Conservation (phyloP, 805 yeast genomes). For the Wickerhamiella hasegawae region DNA sequence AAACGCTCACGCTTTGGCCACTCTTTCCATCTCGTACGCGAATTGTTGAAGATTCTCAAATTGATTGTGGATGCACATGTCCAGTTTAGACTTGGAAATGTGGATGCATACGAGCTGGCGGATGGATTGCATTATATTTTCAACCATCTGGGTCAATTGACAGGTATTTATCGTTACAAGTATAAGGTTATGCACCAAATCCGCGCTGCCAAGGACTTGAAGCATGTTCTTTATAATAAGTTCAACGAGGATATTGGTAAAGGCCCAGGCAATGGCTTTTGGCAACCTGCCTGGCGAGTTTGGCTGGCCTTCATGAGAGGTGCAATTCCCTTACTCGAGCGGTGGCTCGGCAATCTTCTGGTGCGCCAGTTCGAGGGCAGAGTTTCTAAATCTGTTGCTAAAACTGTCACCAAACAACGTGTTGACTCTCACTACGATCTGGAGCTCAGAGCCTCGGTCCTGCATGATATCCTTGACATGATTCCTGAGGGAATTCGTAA, state of each 20-base stretch:
- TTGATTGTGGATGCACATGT: slow-evolving; percentile 87
- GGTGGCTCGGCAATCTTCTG: slow-evolving; percentile 86
- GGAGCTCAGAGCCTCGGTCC: slow-evolving; percentile 82
- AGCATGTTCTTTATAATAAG: slow-evolving; percentile 74
- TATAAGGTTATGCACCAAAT: slow-evolving; percentile 98
- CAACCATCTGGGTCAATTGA: slow-evolving; percentile 87
- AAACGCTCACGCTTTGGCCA: slow-evolving; percentile 92
- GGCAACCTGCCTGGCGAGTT: slow-evolving; percentile 99
- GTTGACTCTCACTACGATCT: slow-evolving; percentile 89
- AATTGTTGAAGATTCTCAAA: slow-evolving; percentile 68
- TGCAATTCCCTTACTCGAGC: slow-evolving; percentile 72
- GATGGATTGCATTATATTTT: slow-evolving; percentile 85
- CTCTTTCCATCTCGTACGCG: slow-evolving; percentile 88
- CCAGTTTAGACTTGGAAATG: slow-evolving; percentile 75
- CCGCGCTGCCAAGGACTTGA: slow-evolving; percentile 85
- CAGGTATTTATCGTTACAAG: slow-evolving; percentile 93
- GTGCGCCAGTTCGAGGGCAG: slow-evolving; percentile 95
- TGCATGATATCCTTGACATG: slow-evolving; percentile 94
- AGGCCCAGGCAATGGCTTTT: slow-evolving; percentile 97
- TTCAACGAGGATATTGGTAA: slow-evolving; percentile 82
- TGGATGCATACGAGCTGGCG: slow-evolving; percentile 85
- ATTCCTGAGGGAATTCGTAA: slow-evolving; percentile 89
- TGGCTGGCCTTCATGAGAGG: slow-evolving; percentile 92
- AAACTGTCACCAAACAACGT: slow-evolving; percentile 89
- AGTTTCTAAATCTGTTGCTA: slow-evolving; percentile 76